Percentiles rank a stretch among this genome's conserved stretches.
phyloP scores from a whole-genome alignment of 306 rosid species.

The Pachyrhizus erosus region DNA sequence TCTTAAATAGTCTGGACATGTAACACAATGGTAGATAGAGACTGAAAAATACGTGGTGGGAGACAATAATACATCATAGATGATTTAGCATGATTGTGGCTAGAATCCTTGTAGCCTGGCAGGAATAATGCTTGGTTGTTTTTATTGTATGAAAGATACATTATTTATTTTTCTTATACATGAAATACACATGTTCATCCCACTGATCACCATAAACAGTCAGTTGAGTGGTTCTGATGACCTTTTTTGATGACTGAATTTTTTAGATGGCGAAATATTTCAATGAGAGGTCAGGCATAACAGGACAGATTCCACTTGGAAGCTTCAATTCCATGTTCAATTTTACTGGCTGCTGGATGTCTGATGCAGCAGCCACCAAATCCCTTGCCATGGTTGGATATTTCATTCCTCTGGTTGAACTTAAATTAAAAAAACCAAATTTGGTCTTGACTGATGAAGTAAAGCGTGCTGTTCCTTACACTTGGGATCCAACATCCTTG shows the following conservation, averaged over 20 bases:
- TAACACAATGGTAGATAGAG: neutral
- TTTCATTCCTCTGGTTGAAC: slow-evolving; percentile 12
- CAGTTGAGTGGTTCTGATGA: slow-evolving; percentile 23
- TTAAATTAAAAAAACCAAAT: neutral
- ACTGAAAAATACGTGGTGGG: neutral
- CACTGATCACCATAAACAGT: slow-evolving; percentile 23
- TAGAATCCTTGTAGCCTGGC: neutral
- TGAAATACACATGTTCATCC: neutral
- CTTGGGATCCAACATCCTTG: slow-evolving; percentile 15
- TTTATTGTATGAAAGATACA: slow-evolving; percentile 12
- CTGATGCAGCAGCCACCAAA: slow-evolving; percentile 78
- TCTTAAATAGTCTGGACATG: neutral
- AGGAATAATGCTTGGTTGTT: slow-evolving; percentile 18
- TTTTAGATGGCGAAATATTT: slow-evolving; percentile 80
- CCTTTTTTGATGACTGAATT: slow-evolving; percentile 46
- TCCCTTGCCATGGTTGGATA: slow-evolving; percentile 44
- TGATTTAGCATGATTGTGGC: neutral
- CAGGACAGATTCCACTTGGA: slow-evolving; percentile 70
- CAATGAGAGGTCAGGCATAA: slow-evolving; percentile 65
- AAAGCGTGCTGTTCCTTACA: slow-evolving; percentile 5
- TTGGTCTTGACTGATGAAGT: slow-evolving; percentile 13
- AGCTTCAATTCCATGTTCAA: slow-evolving; percentile 58
- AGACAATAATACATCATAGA: neutral
- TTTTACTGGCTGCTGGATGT: slow-evolving; percentile 81
- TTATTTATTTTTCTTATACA: slow-evolving; percentile 6